These are phyloP conservation scores for Iberis pinnata DNA, from an alignment of 345 rosid species.

Conservation along the genomic window DNA sequence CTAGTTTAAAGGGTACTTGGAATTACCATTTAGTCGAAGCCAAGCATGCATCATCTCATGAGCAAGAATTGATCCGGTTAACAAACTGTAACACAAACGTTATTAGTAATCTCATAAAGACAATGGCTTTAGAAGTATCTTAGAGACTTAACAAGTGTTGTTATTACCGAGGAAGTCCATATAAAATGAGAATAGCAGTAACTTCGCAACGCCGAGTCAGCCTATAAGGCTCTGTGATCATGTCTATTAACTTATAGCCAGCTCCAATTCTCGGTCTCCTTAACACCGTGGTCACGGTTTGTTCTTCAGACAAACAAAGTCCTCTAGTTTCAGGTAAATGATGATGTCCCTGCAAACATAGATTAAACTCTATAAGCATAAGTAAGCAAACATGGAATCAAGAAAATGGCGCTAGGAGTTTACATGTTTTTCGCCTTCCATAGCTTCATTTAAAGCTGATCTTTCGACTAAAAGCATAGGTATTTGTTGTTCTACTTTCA, in stretches of 20 bases:
- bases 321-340: conserved; percentile 99
- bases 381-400: too few relatives aligned
- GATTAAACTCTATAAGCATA: too few relatives aligned
- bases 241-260: conserved; percentile 48
- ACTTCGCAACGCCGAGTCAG: conserved; percentile 80
- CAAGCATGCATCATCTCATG: conserved; percentile 99
- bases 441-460: conserved; percentile 90
- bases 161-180: conserved; percentile 75
- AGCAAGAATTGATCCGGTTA: conserved; percentile 93
- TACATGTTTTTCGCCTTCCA: conserved; percentile 90
- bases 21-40: conserved; percentile 84
- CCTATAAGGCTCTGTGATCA: conserved; percentile 74
- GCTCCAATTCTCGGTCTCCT: conserved; percentile 62
- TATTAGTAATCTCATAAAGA: too few relatives aligned
- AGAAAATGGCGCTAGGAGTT: conserved; percentile 25
- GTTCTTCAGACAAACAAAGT: conserved; percentile 94
- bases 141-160: too few relatives aligned
- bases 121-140: too few relatives aligned
- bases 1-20: background rate
- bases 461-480: conserved; percentile 94
- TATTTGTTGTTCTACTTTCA: conserved; percentile 85
- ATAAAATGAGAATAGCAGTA: conserved; percentile 90
- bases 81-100: conserved; percentile 17
- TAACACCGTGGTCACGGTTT: conserved; percentile 74
- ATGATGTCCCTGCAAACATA: conserved; percentile 90